Base-by-base conservation (phyloP, 2,329 filamentous ascomycete genomes). In the Sporothrix brasiliensis region DNA sequence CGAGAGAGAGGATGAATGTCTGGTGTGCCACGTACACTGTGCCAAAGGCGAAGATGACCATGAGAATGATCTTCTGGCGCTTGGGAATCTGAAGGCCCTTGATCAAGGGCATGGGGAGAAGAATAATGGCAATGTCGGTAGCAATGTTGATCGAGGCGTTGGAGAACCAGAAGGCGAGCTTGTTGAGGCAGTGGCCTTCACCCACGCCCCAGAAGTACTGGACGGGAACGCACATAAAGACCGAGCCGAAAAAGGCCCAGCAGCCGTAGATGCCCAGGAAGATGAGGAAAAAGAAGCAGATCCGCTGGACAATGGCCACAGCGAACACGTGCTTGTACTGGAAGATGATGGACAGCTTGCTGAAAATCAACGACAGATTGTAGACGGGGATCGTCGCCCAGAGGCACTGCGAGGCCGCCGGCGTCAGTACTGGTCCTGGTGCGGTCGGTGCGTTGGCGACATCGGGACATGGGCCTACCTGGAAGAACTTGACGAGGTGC, bases 311-410 rank as follows among this genome's bases (percentile, higher is more conserved):
- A 9, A 65, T 6, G 16, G 41, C 10, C 1, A 65, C 60, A 10
- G 60, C 60, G 14, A 65, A 65, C 14, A 65, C 60, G 16, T 65
- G 60, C 21, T 65, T 65, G 60, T 65, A 65, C 41, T 65, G 60
- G 21, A 65, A 65, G n/a, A 65, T 49, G 13, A 65, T 65, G 2
- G 60, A 65, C 4, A 65, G 41, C 41, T 65, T 65, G 60, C 41
- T 65, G 60, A 65, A 65, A 30, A 65, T 65, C 41, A 65, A 47
- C 2, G 60, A 65, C 39, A 65, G 41, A n/a, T 65, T 65, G 24
- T 65, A 65, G 0, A 65, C 21, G 14, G 60, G 60, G 2, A 65
- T 65, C 14, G 60, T 65, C 2, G 60, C 60, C 60, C 60, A 65
- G 10, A 65, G 21, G 7, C 60, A 65, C 60, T 65, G 14, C 0